Conservation (phyloP, 78 protist genomes). For the Guillardia theta region DNA sequence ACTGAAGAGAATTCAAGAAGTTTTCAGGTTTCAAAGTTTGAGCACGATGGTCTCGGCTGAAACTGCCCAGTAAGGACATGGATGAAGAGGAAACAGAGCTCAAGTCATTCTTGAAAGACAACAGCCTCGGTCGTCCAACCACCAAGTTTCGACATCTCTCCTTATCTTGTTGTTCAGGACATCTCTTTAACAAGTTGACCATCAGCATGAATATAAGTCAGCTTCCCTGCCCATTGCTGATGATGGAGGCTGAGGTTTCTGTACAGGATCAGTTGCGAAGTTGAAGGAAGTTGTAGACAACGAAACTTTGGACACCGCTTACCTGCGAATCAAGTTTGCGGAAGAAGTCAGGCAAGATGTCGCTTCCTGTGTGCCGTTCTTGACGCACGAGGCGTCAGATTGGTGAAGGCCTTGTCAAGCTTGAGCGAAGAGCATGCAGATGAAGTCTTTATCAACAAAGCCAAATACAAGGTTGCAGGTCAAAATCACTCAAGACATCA, state of each 20-base stretch:
- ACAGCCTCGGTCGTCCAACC: background rate
- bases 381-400: background rate
- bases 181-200: background rate
- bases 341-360: background rate
- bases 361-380: background rate
- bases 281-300: background rate
- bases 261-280: background rate
- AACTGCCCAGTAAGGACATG: conserved; percentile 12
- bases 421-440: background rate
- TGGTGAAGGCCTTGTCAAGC: background rate
- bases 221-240: background rate
- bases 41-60: too few relatives aligned
- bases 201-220: background rate
- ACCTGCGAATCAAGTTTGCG: background rate
- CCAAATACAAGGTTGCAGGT: conserved; percentile 1
- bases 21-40: too few relatives aligned
- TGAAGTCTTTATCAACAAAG: background rate
- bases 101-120: background rate
- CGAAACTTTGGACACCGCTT: background rate
- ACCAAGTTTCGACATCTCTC: background rate
- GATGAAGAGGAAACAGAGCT: background rate
- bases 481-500: background rate
- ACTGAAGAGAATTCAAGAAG: background rate
- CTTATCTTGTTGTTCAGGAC: background rate
- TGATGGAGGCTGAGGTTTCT: background rate